Evolutionary conservation across 2,329 filamentous ascomycete genomes (phyloP).

Genomic region (Colletotrichum truncatum): DNA sequence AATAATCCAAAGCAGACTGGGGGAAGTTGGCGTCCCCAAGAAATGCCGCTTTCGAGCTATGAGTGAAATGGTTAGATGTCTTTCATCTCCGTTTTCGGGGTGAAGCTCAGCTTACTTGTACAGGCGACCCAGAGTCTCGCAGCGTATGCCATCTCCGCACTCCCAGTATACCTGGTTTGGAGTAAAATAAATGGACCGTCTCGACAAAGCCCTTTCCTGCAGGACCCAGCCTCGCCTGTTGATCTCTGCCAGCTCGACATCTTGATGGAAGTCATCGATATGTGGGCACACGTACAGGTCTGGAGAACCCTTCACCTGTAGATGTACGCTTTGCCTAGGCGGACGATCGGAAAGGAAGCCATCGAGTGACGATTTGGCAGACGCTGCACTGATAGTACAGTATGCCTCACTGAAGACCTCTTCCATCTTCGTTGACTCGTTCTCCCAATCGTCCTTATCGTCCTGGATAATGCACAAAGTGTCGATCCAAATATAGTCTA

Average conservation of each 20-base stretch:
- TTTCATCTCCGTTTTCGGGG: neutral
- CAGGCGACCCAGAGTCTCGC: conserved; percentile 43
- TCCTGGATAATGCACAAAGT: conserved; percentile 34
- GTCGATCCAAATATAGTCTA: conserved; percentile 34
- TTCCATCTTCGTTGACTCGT: conserved; percentile 27
- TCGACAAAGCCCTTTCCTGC: conserved; percentile 47
- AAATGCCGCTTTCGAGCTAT: conserved; percentile 9
- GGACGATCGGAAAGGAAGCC: conserved; percentile 1
- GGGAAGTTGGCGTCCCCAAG: conserved; percentile 25
- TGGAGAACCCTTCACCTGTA: neutral
- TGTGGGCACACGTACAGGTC: conserved; percentile 37
- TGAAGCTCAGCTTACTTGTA: conserved; percentile 40
- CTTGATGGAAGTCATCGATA: conserved; percentile 43
- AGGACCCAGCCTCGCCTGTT: conserved; percentile 49
- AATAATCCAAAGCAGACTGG: neutral
- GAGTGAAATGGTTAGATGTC: neutral
- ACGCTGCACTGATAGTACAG: conserved; percentile 4
- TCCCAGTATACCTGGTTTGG: conserved; percentile 47
- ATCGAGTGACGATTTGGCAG: conserved; percentile 8
- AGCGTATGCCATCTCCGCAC: conserved; percentile 45
- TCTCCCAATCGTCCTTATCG: conserved; percentile 29
- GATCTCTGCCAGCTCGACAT: conserved; percentile 42
- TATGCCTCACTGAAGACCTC: conserved; percentile 18
- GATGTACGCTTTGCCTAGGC: neutral
- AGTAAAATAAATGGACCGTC: conserved; percentile 48